Base-by-base conservation (phyloP, 176 grass and related monocot species). In the Dendrocalamus sinicus region DNA sequence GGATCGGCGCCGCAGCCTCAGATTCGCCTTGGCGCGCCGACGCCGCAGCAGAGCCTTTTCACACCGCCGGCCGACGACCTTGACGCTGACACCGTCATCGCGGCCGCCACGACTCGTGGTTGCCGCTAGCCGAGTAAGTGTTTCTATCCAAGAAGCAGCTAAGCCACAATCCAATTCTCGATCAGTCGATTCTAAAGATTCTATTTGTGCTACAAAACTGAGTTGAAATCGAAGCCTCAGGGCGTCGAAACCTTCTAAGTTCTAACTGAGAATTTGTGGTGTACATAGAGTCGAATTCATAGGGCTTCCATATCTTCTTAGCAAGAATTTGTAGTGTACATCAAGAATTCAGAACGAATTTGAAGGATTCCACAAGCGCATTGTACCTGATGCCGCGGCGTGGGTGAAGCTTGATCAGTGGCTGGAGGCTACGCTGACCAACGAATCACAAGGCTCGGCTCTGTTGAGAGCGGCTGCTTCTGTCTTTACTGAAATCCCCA, bases 361-460 rank as follows among this genome's bases (percentile, higher is more conserved):
- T 55, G 19, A 55, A 55, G 53, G 53, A 55, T 58, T 50, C 47
- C 2, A 12, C 47, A 50, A 50, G 9, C 47, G 12, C 10, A 50
- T 50, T 50, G 2, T 13, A 50, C 47, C 12, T 12, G 47, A 3
- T 12, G 37, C 37, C 37, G 37, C 41, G 3, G 78, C 73, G 22
- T 98, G 90, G 91, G 62, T 79, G 28, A 91, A 67, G 26, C 84
- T 98, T 45, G 88, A 98, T 48, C 92, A 83, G 46, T 69, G 95
- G 70, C 86, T 95, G 58, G 93, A 95, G 78, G 96, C 96, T 1
- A 98, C 88, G 0, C 28, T 98, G 58, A 98, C 96, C 0, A 98
- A 98, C 12, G 96, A 95, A 86, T 86, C 86, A 3, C 96, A 98
- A 76, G 96, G 96, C 51, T 95, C 88, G 2, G 96, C 96, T 54